Conservation (phyloP, 306 rosid species). For the Pueraria montana region DNA sequence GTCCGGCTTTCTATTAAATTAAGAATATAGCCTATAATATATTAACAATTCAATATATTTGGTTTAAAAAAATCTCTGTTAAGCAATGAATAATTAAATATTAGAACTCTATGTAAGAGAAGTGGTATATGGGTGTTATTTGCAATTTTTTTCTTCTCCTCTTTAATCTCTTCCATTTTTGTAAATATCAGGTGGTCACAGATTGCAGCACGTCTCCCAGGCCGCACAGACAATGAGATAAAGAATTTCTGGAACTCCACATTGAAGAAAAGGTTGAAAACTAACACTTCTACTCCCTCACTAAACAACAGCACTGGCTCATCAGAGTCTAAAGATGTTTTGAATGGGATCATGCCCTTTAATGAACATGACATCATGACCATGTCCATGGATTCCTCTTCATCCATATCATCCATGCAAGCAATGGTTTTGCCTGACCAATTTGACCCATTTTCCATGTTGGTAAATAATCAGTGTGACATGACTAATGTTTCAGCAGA, state of each 20-base stretch:
- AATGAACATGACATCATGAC: conserved; percentile 54
- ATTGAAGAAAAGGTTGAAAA: conserved; percentile 71
- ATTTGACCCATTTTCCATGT: conserved; percentile 60
- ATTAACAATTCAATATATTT: background rate
- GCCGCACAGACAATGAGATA: conserved; percentile 90
- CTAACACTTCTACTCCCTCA: conserved; percentile 48
- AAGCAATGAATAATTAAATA: conserved; percentile 1
- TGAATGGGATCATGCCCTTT: conserved; percentile 54
- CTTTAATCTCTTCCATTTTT: background rate
- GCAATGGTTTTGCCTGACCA: conserved; percentile 45
- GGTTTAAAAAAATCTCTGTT: background rate
- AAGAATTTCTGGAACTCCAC: conserved; percentile 92
- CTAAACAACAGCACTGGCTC: conserved; percentile 60
- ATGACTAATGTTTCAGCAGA: conserved; percentile 38
- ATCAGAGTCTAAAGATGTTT: conserved; percentile 55
- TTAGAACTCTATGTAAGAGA: background rate
- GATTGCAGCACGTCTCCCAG: conserved; percentile 85
- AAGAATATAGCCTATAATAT: background rate
- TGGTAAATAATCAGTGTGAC: conserved; percentile 49
- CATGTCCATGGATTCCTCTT: conserved; percentile 73
- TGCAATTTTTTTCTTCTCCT: background rate
- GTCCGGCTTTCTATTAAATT: background rate
- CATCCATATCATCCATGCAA: conserved; percentile 60
- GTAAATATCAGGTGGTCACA: conserved; percentile 77
- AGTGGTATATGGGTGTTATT: background rate